Conservation (phyloP, 2,329 filamentous ascomycete genomes). For the Verticillium zaregamsianum region DNA sequence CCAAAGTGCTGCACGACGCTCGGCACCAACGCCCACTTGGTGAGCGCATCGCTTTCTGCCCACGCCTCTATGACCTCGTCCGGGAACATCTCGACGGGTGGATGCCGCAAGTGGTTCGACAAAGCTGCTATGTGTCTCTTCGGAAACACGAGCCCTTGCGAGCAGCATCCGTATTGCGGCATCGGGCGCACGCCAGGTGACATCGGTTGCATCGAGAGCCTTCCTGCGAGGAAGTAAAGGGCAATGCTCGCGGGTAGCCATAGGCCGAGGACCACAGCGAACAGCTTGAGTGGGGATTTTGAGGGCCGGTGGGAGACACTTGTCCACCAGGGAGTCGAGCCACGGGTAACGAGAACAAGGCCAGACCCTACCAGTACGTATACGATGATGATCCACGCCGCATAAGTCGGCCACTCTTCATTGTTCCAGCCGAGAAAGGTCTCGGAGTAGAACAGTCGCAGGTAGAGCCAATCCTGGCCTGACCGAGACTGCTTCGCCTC, state of each 20-base stretch:
- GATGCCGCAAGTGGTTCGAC: slow-evolving; percentile 19
- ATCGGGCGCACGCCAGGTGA: slow-evolving; percentile 26
- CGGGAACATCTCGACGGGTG: slow-evolving; percentile 26
- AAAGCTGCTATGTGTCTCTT: slow-evolving; percentile 22
- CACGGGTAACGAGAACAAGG: slow-evolving; percentile 8
- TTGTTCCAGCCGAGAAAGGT: slow-evolving; percentile 32
- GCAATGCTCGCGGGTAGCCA: slow-evolving; percentile 26
- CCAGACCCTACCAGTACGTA: slow-evolving; percentile 18
- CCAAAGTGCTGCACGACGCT: slow-evolving; percentile 33
- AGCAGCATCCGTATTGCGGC: slow-evolving; percentile 32
- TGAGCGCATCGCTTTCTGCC: slow-evolving; percentile 20
- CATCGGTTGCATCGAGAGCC: slow-evolving; percentile 22
- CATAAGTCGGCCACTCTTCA: slow-evolving; percentile 26
- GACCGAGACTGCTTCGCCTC: slow-evolving; percentile 11
- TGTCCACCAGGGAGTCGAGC: not conserved
- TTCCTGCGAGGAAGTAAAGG: slow-evolving; percentile 23
- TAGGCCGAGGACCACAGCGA: slow-evolving; percentile 15
- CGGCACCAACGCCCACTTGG: slow-evolving; percentile 32
- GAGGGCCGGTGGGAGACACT: not conserved
- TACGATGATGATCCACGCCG: slow-evolving; percentile 17
- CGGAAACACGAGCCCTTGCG: slow-evolving; percentile 31
- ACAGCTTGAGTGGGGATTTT: not conserved
- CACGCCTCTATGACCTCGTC: slow-evolving; percentile 31
- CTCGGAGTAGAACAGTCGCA: slow-evolving; percentile 34
- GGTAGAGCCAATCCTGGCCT: slow-evolving; percentile 28